Evolutionary conservation across 164 flowering plant species (phyloP).

Genomic region (Brasenia schreberi): DNA sequence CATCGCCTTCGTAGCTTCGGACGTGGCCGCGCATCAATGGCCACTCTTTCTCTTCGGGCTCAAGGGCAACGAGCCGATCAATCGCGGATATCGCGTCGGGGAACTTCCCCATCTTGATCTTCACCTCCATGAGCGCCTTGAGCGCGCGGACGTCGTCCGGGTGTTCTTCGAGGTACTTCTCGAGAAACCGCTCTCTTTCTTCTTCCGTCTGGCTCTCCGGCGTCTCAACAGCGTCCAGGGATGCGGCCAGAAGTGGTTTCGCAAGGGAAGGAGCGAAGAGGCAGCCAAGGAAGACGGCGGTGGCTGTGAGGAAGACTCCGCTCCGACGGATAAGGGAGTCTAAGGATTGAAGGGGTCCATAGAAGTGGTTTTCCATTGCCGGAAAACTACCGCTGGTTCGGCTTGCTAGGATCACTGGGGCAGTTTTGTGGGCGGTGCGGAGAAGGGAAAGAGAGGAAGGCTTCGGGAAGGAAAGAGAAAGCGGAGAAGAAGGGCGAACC

Average conservation of each 20-base stretch:
- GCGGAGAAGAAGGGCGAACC: not conserved
- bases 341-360: conserved; percentile 10
- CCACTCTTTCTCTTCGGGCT: conserved; percentile 62
- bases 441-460: conserved; percentile 8
- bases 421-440: conserved; percentile 7
- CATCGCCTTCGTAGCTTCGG: conserved; percentile 34
- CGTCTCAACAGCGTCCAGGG: conserved; percentile 16
- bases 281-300: conserved; percentile 37
- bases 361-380: not conserved
- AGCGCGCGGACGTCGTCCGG: conserved; percentile 41
- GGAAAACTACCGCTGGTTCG: not conserved
- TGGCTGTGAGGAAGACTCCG: conserved; percentile 24
- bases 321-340: not conserved
- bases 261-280: conserved; percentile 33
- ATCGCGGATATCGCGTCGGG: conserved; percentile 39
- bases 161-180: conserved; percentile 28
- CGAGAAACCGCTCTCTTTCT: conserved; percentile 34
- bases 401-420: not conserved
- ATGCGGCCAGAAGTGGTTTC: conserved; percentile 6
- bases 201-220: conserved; percentile 10
- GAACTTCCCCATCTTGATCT: conserved; percentile 38
- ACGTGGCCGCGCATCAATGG: conserved; percentile 48
- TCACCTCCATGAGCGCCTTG: conserved; percentile 49
- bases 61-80: conserved; percentile 42
- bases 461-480: conserved; percentile 15